Conservation (phyloP, 306 rosid genomes). For the Comarum palustre region DNA sequence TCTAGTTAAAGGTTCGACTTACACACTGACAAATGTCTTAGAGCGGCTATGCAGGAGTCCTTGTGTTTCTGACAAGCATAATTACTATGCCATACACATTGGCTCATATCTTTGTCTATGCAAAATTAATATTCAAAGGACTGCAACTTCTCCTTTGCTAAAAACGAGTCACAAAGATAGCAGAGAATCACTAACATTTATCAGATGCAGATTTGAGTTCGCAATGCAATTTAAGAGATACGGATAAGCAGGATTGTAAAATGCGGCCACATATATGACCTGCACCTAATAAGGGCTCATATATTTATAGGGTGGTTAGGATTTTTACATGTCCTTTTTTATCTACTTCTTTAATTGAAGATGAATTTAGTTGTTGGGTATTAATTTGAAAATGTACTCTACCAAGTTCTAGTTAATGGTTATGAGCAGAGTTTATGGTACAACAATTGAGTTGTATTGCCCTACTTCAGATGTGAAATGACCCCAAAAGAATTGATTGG, state of each 20-base stretch:
- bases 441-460: not conserved
- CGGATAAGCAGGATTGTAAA: not conserved
- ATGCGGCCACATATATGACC: not conserved
- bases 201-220: not conserved
- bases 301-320: not conserved
- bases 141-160: constrained; percentile 3
- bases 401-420: not conserved
- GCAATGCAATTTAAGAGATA: not conserved
- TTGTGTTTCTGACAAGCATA: constrained; percentile 5
- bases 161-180: not conserved
- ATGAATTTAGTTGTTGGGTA: constrained; percentile 4
- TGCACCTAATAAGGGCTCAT: not conserved
- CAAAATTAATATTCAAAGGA: not conserved
- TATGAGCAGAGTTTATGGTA: not conserved
- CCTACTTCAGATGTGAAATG: not conserved
- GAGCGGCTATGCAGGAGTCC: not conserved
- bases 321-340: not conserved
- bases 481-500: not conserved
- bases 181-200: not conserved
- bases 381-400: not conserved
- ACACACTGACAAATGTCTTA: not conserved
- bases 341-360: not conserved
- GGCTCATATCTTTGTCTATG: not conserved
- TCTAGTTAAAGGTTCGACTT: not conserved
- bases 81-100: not conserved